These are phyloP conservation scores for Crithidia bombi DNA, from an alignment of 208 protist genomes.

Conservation along the genomic window DNA sequence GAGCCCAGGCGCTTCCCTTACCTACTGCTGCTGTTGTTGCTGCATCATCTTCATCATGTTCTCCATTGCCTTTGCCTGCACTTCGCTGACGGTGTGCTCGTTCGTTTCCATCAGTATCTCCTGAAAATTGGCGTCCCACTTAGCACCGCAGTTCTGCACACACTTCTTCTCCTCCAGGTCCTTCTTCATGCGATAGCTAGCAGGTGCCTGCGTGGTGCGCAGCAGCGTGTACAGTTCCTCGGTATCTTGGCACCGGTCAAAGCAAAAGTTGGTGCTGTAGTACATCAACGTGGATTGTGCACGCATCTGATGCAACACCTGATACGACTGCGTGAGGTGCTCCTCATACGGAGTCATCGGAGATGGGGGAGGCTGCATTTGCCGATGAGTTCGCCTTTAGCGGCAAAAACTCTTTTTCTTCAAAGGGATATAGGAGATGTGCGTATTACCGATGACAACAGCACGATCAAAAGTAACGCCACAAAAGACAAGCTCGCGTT, in stretches of 20 bases:
- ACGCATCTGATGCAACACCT: conserved; percentile 54
- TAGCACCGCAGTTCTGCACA: conserved; percentile 70
- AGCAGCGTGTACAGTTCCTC: conserved; percentile 89
- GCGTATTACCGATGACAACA: no score
- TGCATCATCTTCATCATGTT: conserved; percentile 71
- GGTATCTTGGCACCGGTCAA: conserved; percentile 84
- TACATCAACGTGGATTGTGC: conserved; percentile 65
- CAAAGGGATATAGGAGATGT: background rate
- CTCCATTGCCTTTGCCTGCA: conserved; percentile 65
- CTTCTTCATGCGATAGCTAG: conserved; percentile 73
- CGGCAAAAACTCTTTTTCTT: conserved; percentile 10
- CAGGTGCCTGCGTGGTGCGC: conserved; percentile 80
- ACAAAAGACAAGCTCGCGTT: no score
- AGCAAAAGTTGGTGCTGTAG: conserved; percentile 61
- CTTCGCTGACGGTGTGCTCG: conserved; percentile 48
- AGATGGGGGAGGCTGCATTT: conserved; percentile 60
- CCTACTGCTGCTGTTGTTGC: conserved; percentile 35
- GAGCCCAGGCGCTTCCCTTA: background rate
- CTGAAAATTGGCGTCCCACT: conserved; percentile 76
- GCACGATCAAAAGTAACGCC: no score
- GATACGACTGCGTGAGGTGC: conserved; percentile 67
- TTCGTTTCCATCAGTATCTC: conserved; percentile 52
- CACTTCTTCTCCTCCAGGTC: conserved; percentile 90
- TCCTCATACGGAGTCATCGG: conserved; percentile 83
- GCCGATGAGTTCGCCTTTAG: background rate